phyloP scores from a whole-genome alignment of 2,329 filamentous ascomycete species.

The Myrmaecium sp. region DNA sequence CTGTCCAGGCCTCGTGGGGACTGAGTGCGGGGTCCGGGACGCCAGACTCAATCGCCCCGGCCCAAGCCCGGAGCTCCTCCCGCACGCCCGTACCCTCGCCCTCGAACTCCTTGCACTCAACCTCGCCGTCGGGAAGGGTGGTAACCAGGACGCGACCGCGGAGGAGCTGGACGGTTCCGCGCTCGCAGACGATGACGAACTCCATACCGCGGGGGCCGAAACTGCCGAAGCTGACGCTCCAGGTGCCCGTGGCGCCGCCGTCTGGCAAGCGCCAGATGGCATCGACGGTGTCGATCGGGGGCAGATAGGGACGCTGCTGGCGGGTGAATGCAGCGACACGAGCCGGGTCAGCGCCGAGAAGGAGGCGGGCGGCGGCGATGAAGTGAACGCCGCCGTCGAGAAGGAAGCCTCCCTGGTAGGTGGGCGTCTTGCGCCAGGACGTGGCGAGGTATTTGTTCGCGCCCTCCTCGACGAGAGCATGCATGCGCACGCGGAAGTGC shows the following conservation, averaged over 20 bases:
- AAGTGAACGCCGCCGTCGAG: slow-evolving; percentile 64
- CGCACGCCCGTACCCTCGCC: slow-evolving; percentile 36
- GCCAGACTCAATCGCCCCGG: slow-evolving; percentile 26
- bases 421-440: slow-evolving; percentile 48
- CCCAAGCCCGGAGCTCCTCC: slow-evolving; percentile 46
- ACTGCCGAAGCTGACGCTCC: slow-evolving; percentile 41
- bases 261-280: slow-evolving; percentile 32
- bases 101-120: slow-evolving; percentile 26
- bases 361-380: slow-evolving; percentile 42
- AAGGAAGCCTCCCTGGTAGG: slow-evolving; percentile 59
- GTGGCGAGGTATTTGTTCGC: slow-evolving; percentile 40
- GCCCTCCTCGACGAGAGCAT: slow-evolving; percentile 28
- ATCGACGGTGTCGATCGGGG: slow-evolving; percentile 50
- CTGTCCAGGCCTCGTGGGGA: slow-evolving; percentile 41
- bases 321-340: slow-evolving; percentile 37
- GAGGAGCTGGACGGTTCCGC: slow-evolving; percentile 35
- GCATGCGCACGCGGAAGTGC: slow-evolving; percentile 34
- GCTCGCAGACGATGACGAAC: slow-evolving; percentile 40
- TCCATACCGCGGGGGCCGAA: slow-evolving; percentile 33
- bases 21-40: slow-evolving; percentile 31
- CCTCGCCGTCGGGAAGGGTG: slow-evolving; percentile 14
- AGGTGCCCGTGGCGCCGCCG: slow-evolving; percentile 38
- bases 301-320: slow-evolving; percentile 38
- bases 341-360: slow-evolving; percentile 35
- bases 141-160: slow-evolving; percentile 22